Evolutionary conservation across 2,329 filamentous ascomycete species (phyloP).

Genomic region (Aspergillus unguis): DNA sequence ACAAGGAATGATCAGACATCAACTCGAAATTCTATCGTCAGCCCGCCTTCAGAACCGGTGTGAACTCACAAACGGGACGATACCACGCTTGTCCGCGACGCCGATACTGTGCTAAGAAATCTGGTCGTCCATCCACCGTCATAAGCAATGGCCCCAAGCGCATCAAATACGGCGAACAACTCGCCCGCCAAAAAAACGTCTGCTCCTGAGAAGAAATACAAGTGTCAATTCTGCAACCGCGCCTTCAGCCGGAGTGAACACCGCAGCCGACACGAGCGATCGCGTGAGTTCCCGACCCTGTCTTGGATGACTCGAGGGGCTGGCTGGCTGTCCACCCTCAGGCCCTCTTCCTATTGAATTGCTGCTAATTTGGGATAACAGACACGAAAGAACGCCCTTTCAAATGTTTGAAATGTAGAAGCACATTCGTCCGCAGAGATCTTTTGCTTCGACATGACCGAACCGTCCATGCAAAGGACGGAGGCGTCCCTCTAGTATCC

Average conservation of each 20-base stretch:
- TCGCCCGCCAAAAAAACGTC: constrained; percentile 77
- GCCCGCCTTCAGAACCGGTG: constrained; percentile 43
- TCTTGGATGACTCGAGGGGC: not conserved
- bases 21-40: constrained; percentile 39
- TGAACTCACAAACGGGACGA: constrained; percentile 41
- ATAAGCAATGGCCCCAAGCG: constrained; percentile 40
- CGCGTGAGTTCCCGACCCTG: constrained; percentile 67
- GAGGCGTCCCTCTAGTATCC: constrained; percentile 86
- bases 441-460: constrained; percentile 94
- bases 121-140: constrained; percentile 16
- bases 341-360: not conserved
- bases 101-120: constrained; percentile 26
- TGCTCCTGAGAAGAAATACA: constrained; percentile 96
- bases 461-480: constrained; percentile 97
- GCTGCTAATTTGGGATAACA: constrained; percentile 38
- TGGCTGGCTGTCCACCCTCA: not conserved
- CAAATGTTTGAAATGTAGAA: constrained; percentile 97
- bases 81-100: constrained; percentile 31
- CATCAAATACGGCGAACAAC: constrained; percentile 65
- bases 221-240: constrained; percentile 97
- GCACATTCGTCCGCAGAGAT: constrained; percentile 97
- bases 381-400: constrained; percentile 98
- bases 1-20: constrained; percentile 46
- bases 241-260: constrained; percentile 98
- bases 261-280: constrained; percentile 92